Evolutionary conservation across 176 grass and related monocot species (phyloP).

Genomic region (Musa itinerans): DNA sequence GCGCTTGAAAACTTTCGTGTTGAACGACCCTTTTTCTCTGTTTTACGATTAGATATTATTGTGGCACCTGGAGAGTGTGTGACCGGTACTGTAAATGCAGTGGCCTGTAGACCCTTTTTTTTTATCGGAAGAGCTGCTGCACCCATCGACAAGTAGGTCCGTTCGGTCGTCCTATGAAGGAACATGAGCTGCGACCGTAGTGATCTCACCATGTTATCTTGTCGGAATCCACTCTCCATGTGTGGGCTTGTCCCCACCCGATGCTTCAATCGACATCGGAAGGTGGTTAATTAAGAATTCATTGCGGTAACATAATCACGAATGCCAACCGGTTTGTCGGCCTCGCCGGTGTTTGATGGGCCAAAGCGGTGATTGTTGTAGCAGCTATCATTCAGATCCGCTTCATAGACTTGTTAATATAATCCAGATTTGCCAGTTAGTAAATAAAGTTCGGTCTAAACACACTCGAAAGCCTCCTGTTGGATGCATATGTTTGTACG

Average conservation of each 20-base stretch:
- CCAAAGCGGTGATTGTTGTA: neutral
- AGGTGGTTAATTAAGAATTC: no score
- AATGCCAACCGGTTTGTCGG: neutral
- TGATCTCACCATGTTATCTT: neutral
- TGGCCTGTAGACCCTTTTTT: neutral
- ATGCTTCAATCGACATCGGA: neutral
- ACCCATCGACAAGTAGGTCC: neutral
- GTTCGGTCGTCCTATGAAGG: neutral
- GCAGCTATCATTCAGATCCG: no score
- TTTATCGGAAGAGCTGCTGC: neutral
- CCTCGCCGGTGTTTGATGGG: neutral
- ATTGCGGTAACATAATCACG: no score
- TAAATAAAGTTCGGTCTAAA: no score
- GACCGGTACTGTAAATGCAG: neutral
- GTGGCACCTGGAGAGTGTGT: no score
- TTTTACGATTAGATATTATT: no score
- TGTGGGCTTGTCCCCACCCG: neutral
- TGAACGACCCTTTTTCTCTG: no score
- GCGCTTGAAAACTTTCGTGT: no score
- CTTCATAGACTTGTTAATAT: no score
- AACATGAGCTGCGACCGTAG: neutral
- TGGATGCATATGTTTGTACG: no score
- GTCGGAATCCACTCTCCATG: neutral
- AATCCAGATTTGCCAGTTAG: no score
- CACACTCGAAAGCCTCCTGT: no score